Conservation (phyloP, 208 protist genomes). For the Trypanosoma lewisi region DNA sequence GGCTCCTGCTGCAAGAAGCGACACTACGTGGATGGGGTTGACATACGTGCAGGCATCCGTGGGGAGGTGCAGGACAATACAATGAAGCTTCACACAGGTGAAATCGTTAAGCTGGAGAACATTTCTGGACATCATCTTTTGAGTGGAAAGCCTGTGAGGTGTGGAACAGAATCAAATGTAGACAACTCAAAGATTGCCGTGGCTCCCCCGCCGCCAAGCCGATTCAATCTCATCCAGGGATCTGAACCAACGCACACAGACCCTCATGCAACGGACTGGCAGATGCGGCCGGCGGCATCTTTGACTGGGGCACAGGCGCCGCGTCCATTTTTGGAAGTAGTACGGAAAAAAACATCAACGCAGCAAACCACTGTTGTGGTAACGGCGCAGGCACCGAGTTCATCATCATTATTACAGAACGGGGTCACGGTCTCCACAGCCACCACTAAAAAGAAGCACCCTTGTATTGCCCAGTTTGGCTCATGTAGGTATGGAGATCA, state of each 20-base stretch:
- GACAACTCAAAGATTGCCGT: background rate
- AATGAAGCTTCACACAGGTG: constrained; percentile 15
- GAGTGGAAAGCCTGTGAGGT: background rate
- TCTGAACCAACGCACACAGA: constrained; percentile 35
- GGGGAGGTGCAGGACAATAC: background rate
- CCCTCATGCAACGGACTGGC: constrained; percentile 7
- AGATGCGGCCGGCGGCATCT: background rate
- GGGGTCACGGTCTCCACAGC: background rate
- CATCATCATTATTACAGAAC: background rate
- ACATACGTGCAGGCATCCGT: constrained; percentile 38
- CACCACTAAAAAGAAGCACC: constrained; percentile 31
- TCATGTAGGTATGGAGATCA: constrained; percentile 62
- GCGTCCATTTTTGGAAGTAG: constrained; percentile 34
- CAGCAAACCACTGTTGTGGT: background rate
- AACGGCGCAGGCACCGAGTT: background rate
- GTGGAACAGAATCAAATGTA: background rate
- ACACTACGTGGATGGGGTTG: constrained; percentile 70
- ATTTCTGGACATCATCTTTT: constrained; percentile 5
- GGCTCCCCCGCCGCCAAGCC: constrained; percentile 14
- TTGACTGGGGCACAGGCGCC: constrained; percentile 4
- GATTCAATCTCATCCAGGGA: constrained; percentile 42
- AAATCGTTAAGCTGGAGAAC: constrained; percentile 3
- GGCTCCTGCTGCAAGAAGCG: constrained; percentile 44
- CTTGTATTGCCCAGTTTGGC: constrained; percentile 72
- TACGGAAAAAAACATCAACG: constrained; percentile 4